Evolutionary conservation across 2,329 filamentous ascomycete genomes (phyloP), one percentile per base, ranked within the genome.

Genomic region (Colletotrichum sp.): DNA sequence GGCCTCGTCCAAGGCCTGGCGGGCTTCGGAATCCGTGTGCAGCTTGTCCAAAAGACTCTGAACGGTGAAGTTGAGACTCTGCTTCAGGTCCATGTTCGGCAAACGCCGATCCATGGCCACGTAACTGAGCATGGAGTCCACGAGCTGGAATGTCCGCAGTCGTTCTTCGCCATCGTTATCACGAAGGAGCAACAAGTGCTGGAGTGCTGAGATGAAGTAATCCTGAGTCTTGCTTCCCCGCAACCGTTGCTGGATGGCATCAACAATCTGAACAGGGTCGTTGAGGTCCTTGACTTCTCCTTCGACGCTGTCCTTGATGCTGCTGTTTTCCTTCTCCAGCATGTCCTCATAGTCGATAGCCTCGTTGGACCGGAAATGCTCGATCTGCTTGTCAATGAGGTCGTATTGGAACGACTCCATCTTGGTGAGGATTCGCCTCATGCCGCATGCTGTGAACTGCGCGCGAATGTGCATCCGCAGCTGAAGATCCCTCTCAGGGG

Each of bases 371-470:
- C 95, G 93, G 88, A 97, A 99, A 70, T 93, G 93, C 84, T 98
- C 96, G 81, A 99, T 94, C 87, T 99, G 97, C 89, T 98, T 99
- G 89, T 99, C 96, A 80, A 99, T 97, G 80, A 98, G 92, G 80
- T 99, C 97, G 87, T 99, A 99, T 85, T 99, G 96, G 88, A 99
- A 99, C 59, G 92, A 94, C 85, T 98, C 96, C 97, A 99, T 99
- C 90, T 99, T 99, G 79, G 90, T 94, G 85, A 99, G 88, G 80
- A 99, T 94, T 74, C 97, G 93, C 88, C 96, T 98, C 90, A 99
- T 95, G 73, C 97, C 97, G 85, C 96, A 98, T 84, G 94, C 96
- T 81, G 94, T 98, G 83, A 99, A 98, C 84, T 99, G 97, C 28
- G 97, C 96, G 78, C 97, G 92, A 82, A 99, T 96, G 85, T 99